Conservation (phyloP, 768 basidiomycete genomes). For the Pluteus cervinus region DNA sequence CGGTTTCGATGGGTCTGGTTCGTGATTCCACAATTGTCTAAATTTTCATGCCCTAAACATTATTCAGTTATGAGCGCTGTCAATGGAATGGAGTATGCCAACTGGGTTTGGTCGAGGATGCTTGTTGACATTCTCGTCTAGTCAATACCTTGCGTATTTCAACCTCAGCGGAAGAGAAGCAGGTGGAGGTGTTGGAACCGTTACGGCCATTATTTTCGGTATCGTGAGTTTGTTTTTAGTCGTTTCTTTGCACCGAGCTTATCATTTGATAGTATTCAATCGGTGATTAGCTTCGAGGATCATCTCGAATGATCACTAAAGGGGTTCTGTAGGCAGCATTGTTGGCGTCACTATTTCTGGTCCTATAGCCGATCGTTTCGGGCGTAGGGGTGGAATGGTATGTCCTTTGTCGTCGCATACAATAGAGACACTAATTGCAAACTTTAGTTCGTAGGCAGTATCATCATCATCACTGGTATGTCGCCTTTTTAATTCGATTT, state of each 20-base stretch:
- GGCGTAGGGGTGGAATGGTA: slow-evolving; percentile 40
- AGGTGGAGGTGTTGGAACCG: slow-evolving; percentile 38
- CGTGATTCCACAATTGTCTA: slow-evolving; percentile 8
- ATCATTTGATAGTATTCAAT: slow-evolving; percentile 30
- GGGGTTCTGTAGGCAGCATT: slow-evolving; percentile 21
- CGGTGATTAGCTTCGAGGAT: slow-evolving; percentile 14
- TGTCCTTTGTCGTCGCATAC: slow-evolving; percentile 1
- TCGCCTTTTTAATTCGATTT: background rate
- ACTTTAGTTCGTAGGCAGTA: slow-evolving; percentile 29
- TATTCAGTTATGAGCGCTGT: slow-evolving; percentile 38
- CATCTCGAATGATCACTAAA: background rate
- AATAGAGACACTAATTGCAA: background rate
- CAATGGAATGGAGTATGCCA: slow-evolving; percentile 38
- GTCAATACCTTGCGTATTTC: slow-evolving; percentile 37
- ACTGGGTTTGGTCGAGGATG: background rate
- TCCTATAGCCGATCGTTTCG: slow-evolving; percentile 34
- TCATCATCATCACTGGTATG: slow-evolving; percentile 33
- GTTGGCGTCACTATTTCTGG: slow-evolving; percentile 34
- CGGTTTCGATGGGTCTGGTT: slow-evolving; percentile 42
- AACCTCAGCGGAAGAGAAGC: slow-evolving; percentile 30
- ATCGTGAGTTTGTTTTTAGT: slow-evolving; percentile 23
- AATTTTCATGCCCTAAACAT: background rate
- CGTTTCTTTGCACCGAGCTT: background rate
- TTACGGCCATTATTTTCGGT: slow-evolving; percentile 38
- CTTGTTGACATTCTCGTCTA: slow-evolving; percentile 8